These are phyloP conservation scores for Naganishia vaughanmartiniae DNA, from an alignment of 768 basidiomycete species.

Conservation along the genomic window DNA sequence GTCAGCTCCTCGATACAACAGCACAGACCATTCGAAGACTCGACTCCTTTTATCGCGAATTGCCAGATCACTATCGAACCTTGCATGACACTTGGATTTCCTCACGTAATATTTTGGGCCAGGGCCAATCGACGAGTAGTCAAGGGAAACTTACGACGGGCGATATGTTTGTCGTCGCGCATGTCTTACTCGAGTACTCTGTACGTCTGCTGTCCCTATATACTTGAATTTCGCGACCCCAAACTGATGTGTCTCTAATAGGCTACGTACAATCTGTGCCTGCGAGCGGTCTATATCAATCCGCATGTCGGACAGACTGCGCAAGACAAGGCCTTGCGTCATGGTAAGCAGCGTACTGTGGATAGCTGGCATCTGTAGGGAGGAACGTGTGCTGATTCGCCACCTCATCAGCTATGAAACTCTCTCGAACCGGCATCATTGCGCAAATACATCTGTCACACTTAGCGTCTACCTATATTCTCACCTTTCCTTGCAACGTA, in stretches of 20 bases:
- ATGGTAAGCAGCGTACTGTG: not conserved
- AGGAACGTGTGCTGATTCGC: too few species aligned
- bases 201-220: slow-evolving; percentile 1
- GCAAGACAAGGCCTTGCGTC: slow-evolving; percentile 7
- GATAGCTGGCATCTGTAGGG: not conserved
- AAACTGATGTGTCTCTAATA: not conserved
- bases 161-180: not conserved
- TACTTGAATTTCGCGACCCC: not conserved
- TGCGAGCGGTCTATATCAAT: slow-evolving; percentile 6
- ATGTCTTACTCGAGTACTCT: not conserved
- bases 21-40: not conserved
- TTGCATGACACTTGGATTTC: slow-evolving; percentile 13
- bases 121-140: not conserved
- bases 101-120: not conserved
- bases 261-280: slow-evolving; percentile 2
- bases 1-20: not conserved
- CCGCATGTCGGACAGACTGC: not conserved
- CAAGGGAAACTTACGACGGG: not conserved
- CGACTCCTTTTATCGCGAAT: not conserved
- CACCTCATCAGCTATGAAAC: not conserved
- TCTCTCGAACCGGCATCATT: not conserved
- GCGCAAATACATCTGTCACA: not conserved
- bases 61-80: not conserved
- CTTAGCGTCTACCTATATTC: slow-evolving; percentile 3
- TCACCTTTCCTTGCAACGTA: slow-evolving; percentile 10